A percentile compares a stretch with the other conserved stretches of the same genome.
Evolutionary conservation across 2,329 filamentous ascomycete species (phyloP).

Genomic region (Chaetomium sp.): DNA sequence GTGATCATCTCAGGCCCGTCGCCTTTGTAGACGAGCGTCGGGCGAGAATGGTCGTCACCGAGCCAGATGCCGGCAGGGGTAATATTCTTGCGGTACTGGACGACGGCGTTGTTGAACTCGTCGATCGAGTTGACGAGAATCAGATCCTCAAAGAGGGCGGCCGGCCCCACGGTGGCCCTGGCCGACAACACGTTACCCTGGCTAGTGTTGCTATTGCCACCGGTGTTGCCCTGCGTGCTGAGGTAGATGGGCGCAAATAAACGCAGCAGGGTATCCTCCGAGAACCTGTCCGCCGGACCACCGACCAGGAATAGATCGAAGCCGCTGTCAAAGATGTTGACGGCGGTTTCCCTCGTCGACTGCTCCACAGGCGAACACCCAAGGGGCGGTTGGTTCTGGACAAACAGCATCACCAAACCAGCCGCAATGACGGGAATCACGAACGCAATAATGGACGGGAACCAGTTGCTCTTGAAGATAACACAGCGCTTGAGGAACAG

Average conservation of each 20-base stretch:
- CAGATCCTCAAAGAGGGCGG: conserved; percentile 42
- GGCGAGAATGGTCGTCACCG: conserved; percentile 58
- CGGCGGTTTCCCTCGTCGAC: conserved; percentile 45
- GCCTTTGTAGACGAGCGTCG: conserved; percentile 72
- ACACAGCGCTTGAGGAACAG: conserved; percentile 77
- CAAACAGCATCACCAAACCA: conserved; percentile 75
- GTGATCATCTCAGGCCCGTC: conserved; percentile 59
- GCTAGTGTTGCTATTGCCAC: conserved; percentile 16
- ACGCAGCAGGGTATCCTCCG: conserved; percentile 35
- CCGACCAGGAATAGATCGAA: conserved; percentile 45
- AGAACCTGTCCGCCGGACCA: conserved; percentile 50
- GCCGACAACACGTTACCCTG: conserved; percentile 25
- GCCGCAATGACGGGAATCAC: conserved; percentile 78
- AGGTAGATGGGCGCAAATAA: conserved; percentile 47
- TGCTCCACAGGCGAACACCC: conserved; percentile 56
- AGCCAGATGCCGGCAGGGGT: conserved; percentile 82
- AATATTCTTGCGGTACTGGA: conserved; percentile 64
- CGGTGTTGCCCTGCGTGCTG: conserved; percentile 24
- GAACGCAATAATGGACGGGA: conserved; percentile 74
- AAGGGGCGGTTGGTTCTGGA: conserved; percentile 57
- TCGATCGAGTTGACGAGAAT: conserved; percentile 63
- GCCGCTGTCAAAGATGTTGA: conserved; percentile 44
- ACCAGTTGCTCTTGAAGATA: conserved; percentile 75
- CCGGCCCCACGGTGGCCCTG: conserved; percentile 27
- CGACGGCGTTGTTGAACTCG: conserved; percentile 69